A percentile compares a stretch with the other conserved stretches of the same genome.
Conservation (phyloP, 2,329 filamentous ascomycete genomes). For the Biscogniauxia marginata region DNA sequence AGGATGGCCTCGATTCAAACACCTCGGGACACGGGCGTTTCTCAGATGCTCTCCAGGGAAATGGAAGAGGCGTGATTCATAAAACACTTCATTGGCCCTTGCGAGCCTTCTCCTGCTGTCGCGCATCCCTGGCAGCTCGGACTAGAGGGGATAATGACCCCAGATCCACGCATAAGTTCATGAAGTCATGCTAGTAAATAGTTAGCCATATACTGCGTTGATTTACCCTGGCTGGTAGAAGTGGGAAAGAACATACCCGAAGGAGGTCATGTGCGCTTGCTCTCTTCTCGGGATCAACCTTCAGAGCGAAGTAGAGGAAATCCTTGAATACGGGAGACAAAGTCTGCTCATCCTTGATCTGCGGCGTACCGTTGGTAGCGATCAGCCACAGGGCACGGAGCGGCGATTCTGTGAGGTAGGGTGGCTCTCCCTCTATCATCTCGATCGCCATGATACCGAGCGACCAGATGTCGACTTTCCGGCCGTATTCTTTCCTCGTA, state of each 20-base stretch:
- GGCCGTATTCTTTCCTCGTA: constrained; percentile 93
- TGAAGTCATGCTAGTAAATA: constrained; percentile 68
- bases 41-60: neutral
- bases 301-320: constrained; percentile 88
- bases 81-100: constrained; percentile 52
- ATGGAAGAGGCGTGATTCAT: neutral
- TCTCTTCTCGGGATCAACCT: constrained; percentile 95
- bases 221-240: constrained; percentile 23
- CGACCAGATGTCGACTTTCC: constrained; percentile 98
- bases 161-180: constrained; percentile 72
- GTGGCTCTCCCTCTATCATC: constrained; percentile 98
- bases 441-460: constrained; percentile 99
- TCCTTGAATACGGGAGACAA: constrained; percentile 81
- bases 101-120: constrained; percentile 79
- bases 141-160: constrained; percentile 83
- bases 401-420: constrained; percentile 93
- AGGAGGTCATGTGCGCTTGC: constrained; percentile 92
- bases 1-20: neutral
- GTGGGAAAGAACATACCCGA: constrained; percentile 61
- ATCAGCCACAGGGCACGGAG: constrained; percentile 92
- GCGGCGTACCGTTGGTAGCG: constrained; percentile 91
- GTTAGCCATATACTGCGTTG: constrained; percentile 18
- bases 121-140: constrained; percentile 77
- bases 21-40: neutral
- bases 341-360: constrained; percentile 89